Evolutionary conservation across 2,329 filamentous ascomycete genomes (phyloP), one percentile per base, ranked within the genome.

Genomic region (Helotiales sp.): DNA sequence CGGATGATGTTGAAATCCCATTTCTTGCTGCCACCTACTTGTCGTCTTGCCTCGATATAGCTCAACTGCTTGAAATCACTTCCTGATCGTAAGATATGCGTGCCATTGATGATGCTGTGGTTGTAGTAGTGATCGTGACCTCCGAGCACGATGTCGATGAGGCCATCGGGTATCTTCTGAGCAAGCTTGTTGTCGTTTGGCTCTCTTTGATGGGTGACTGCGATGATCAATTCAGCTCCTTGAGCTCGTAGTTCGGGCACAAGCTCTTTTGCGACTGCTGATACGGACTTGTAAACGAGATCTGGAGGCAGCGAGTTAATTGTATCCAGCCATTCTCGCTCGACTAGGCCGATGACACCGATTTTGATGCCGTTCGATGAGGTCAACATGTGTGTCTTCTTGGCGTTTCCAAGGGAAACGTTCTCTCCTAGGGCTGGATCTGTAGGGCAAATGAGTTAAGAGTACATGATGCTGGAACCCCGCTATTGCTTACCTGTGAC

Each of bases 1-100:
- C 66, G 54, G 50, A 65, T 26, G 37, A 68, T 66, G 20, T 57
- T 58, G 26, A 68, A 68, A 20, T 68, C 32, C 66, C 66, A 68
- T 49, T 68, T 68, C 30, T 65, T 65, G 30, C 59, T 68, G 17
- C 37, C 26, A 20, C 22, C 59, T 22, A 22, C 58, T 60, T 63
- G 47, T 15, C 66, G 63, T 24, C 66, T 43, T 13, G 59, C 66
- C 45, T 68, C 66, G 26, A 68, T 62, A 40, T 68, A 68, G 43
- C 66, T 68, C 49, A 68, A 17, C 34, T 68, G 66, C 52, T 68
- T 68, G 52, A 68, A 68, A 37, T 68, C 66, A 22, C 66, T 68
- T 49, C 66, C 66, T 24, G 66, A 68, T 30, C 66, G 66, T 1
- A 68, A 59, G 6, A 68, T 63, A 58, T 68, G 66, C 1, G 66